A percentile compares a stretch with the other conserved stretches of the same genome.
Conservation (phyloP, 345 rosid genomes). For the Sapria himalayana region DNA sequence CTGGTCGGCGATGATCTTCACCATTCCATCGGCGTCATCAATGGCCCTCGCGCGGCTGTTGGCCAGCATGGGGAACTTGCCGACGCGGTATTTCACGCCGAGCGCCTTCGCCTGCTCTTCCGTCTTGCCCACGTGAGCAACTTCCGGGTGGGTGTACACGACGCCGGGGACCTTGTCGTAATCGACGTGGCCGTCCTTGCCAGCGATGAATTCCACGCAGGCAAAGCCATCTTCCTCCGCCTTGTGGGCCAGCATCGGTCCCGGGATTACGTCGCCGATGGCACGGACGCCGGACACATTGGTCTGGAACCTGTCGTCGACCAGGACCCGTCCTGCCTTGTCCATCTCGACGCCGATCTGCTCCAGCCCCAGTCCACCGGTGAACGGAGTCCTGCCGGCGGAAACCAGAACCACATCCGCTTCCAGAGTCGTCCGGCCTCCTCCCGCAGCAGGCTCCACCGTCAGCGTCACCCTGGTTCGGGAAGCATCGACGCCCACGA, state of each 20-base stretch:
- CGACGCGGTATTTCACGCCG: constrained; percentile 57
- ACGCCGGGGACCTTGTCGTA: constrained; percentile 97
- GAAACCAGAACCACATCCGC: constrained; percentile 96
- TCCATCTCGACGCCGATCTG: constrained; percentile 86
- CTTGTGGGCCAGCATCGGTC: constrained; percentile 98
- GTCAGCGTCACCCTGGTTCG: constrained; percentile 66
- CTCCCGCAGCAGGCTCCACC: constrained; percentile 79
- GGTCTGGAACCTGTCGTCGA: constrained; percentile 57
- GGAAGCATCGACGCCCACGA: constrained; percentile 60
- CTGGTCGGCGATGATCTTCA: constrained; percentile 85
- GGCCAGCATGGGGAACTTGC: constrained; percentile 94
- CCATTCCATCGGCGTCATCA: constrained; percentile 76
- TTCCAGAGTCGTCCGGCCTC: constrained; percentile 63
- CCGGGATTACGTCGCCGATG: constrained; percentile 95
- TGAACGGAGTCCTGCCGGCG: constrained; percentile 82
- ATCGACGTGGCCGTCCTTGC: constrained; percentile 91
- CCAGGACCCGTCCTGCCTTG: constrained; percentile 59
- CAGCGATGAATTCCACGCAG: constrained; percentile 90
- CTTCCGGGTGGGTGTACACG: constrained; percentile 95
- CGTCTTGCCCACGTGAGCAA: constrained; percentile 89
- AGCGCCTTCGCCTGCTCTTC: constrained; percentile 90
- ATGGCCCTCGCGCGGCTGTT: constrained; percentile 98
- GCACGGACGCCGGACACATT: constrained; percentile 76
- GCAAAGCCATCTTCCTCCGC: constrained; percentile 99
- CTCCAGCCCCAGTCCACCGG: constrained; percentile 78